These are phyloP conservation scores for Gossypium mustelinum DNA, from an alignment of 345 rosid species.

Conservation along the genomic window DNA sequence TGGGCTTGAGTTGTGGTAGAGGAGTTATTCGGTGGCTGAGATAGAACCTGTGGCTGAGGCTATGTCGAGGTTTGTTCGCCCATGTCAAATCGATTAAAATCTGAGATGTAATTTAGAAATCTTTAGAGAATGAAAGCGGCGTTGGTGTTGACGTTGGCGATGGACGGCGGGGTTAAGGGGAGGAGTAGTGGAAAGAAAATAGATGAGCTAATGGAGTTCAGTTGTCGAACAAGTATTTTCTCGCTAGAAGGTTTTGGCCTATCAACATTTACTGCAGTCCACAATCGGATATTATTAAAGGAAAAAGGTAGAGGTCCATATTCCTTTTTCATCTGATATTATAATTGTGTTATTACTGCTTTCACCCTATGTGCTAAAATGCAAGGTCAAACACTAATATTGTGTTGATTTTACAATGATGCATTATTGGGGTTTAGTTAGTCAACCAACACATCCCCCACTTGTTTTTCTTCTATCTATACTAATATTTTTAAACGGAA, in stretches of 20 bases:
- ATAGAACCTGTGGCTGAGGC: constrained; percentile 26
- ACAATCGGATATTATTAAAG: too few species aligned
- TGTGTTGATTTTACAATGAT: too few species aligned
- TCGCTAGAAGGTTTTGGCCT: not conserved
- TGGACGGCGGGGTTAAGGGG: constrained; percentile 10
- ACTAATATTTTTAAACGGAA: too few species aligned
- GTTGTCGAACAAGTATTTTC: not conserved
- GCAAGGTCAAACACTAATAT: too few species aligned
- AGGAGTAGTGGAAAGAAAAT: constrained; percentile 14
- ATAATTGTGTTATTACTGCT: too few species aligned
- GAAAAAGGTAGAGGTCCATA: too few species aligned
- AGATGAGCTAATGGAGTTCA: not conserved
- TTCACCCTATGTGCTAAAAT: too few species aligned
- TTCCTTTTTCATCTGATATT: too few species aligned
- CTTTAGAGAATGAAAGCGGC: not conserved
- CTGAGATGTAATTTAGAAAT: not conserved
- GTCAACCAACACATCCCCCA: not conserved
- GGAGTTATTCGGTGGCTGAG: constrained; percentile 25
- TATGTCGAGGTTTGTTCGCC: constrained; percentile 57
- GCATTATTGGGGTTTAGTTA: not conserved
- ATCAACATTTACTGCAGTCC: too few species aligned
- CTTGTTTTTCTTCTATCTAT: not conserved
- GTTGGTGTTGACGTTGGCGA: constrained; percentile 14
- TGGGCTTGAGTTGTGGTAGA: constrained; percentile 29
- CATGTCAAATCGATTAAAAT: constrained; percentile 39